Conservation (phyloP, 768 basidiomycete genomes). For the Agrocybe praecox region DNA sequence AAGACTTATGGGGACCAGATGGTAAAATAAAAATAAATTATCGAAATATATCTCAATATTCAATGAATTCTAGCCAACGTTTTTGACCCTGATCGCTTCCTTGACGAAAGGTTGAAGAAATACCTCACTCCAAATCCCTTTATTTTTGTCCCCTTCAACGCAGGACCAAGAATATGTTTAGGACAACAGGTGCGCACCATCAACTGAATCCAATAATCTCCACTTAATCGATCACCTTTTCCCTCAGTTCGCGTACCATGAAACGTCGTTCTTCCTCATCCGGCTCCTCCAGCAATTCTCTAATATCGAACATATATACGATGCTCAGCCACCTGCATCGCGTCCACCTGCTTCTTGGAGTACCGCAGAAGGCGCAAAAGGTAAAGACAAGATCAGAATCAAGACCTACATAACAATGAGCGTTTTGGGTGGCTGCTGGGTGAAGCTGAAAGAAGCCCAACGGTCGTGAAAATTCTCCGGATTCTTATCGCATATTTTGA, state of each 20-base stretch:
- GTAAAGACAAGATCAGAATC: constrained; percentile 46
- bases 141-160: constrained; percentile 58
- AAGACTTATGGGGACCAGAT: constrained; percentile 70
- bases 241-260: constrained; percentile 64
- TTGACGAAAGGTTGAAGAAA: constrained; percentile 60
- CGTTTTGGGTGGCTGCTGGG: constrained; percentile 31
- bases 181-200: constrained; percentile 43
- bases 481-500: background rate
- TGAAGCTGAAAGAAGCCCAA: constrained; percentile 25
- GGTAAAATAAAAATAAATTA: constrained; percentile 36
- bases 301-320: constrained; percentile 42
- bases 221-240: background rate
- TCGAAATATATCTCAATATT: background rate
- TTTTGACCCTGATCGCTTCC: constrained; percentile 71
- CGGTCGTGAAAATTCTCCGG: background rate
- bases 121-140: constrained; percentile 60
- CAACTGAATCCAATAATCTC: background rate
- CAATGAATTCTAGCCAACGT: constrained; percentile 38
- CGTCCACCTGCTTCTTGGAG: constrained; percentile 50
- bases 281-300: constrained; percentile 60
- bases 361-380: constrained; percentile 36
- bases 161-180: constrained; percentile 52
- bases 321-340: constrained; percentile 44
- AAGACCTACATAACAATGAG: constrained; percentile 57
- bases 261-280: constrained; percentile 63